phyloP scores from a whole-genome alignment of 2,329 filamentous ascomycete genomes.

The Trichocomaceae sp. region DNA sequence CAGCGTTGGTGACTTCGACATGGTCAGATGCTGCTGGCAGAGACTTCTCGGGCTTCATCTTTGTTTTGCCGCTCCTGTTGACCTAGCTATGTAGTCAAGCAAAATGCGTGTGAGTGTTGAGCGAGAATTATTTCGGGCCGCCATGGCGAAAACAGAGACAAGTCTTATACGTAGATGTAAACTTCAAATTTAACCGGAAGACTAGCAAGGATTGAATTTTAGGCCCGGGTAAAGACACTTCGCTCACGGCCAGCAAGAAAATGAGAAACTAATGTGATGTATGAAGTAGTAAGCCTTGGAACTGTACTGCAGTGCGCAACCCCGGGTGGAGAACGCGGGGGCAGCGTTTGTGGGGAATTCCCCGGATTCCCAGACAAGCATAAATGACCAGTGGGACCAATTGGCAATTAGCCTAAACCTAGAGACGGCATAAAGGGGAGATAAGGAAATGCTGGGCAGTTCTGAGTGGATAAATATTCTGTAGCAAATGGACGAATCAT shows the following conservation, averaged over 20 bases:
- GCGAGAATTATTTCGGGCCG: neutral
- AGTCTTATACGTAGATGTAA: neutral
- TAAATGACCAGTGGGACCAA: neutral
- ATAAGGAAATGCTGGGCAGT: too few species aligned
- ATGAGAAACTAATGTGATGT: neutral
- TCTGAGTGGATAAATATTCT: too few species aligned
- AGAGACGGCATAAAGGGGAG: too few species aligned
- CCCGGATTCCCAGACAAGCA: neutral
- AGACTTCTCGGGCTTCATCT: constrained; percentile 7
- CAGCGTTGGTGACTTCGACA: constrained; percentile 4
- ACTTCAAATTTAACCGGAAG: neutral
- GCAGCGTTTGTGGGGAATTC: neutral
- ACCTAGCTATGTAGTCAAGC: neutral
- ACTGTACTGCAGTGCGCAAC: neutral
- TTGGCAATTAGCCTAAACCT: too few species aligned
- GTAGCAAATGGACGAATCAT: too few species aligned
- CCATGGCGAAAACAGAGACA: neutral
- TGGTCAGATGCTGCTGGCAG: constrained; percentile 2
- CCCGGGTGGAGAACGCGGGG: neutral
- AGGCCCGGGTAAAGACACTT: neutral
- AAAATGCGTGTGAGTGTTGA: neutral
- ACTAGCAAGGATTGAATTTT: neutral
- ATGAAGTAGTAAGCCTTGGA: neutral
- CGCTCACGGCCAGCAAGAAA: neutral
- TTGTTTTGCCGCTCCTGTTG: neutral